Conservation (phyloP, 495 filamentous ascomycete species). For the Aspergillus conjunctus region DNA sequence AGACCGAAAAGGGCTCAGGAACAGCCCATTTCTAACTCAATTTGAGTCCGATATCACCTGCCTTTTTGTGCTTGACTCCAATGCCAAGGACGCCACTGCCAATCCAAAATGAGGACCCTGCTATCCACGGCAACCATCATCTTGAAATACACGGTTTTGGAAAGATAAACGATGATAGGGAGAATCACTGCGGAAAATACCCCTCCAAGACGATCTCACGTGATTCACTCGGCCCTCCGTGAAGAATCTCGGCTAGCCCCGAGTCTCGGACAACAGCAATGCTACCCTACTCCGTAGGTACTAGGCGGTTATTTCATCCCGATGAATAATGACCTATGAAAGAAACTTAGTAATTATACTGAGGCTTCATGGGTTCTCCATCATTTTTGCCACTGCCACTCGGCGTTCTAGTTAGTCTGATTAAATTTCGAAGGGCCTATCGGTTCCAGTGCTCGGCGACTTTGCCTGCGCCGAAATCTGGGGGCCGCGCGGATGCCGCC, state of each 20-base stretch:
- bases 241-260: neutral
- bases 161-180: neutral
- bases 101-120: neutral
- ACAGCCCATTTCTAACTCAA: neutral
- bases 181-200: neutral
- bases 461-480: too few species aligned
- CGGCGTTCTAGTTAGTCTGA: too few species aligned
- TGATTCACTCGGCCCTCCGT: neutral
- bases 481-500: too few species aligned
- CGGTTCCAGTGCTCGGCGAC: too few species aligned
- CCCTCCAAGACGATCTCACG: neutral
- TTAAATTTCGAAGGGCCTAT: too few species aligned
- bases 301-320: too few species aligned
- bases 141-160: neutral
- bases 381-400: too few species aligned
- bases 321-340: too few species aligned
- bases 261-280: neutral
- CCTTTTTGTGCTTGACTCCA: constrained; percentile 1
- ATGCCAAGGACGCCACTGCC: constrained; percentile 9
- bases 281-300: too few species aligned
- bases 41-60: neutral
- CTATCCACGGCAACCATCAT: neutral
- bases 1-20: constrained; percentile 1
- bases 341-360: too few species aligned
- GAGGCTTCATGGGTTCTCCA: too few species aligned